Conservation (phyloP, 306 rosid genomes). For the Cicer cuneatum region DNA sequence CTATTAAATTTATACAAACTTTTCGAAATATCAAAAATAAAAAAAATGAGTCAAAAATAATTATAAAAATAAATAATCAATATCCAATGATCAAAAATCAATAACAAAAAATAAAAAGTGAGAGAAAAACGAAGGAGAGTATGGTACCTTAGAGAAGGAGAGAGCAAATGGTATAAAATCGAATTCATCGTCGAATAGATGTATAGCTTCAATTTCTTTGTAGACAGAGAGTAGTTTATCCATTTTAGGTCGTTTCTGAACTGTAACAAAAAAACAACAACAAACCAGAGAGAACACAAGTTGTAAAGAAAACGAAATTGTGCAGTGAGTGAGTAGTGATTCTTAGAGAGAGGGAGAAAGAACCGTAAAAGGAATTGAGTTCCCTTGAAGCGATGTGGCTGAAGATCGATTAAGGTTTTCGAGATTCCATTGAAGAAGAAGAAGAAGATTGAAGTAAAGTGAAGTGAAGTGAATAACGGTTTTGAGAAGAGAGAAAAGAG, state of each 20-base stretch:
- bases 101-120: too few relatives aligned
- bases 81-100: too few relatives aligned
- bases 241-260: constrained; percentile 65
- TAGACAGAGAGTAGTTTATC: constrained; percentile 47
- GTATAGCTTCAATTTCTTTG: constrained; percentile 55
- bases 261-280: constrained; percentile 42
- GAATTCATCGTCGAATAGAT: constrained; percentile 48
- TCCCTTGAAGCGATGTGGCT: constrained; percentile 59
- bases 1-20: too few relatives aligned
- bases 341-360: too few relatives aligned
- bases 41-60: too few relatives aligned
- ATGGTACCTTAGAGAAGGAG: constrained; percentile 74
- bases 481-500: neutral
- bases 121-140: neutral
- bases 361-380: constrained; percentile 72
- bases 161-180: constrained; percentile 70
- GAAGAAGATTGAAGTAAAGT: neutral
- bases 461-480: neutral
- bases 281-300: neutral
- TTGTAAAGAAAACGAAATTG: neutral
- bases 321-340: neutral
- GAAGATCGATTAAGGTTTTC: constrained; percentile 53
- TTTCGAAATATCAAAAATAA: too few relatives aligned
- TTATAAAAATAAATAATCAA: too few relatives aligned
- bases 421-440: constrained; percentile 49